Evolutionary conservation across 2,329 filamentous ascomycete genomes (phyloP), one percentile per base, ranked within the genome.

Genomic region (Diplodia mutila): DNA sequence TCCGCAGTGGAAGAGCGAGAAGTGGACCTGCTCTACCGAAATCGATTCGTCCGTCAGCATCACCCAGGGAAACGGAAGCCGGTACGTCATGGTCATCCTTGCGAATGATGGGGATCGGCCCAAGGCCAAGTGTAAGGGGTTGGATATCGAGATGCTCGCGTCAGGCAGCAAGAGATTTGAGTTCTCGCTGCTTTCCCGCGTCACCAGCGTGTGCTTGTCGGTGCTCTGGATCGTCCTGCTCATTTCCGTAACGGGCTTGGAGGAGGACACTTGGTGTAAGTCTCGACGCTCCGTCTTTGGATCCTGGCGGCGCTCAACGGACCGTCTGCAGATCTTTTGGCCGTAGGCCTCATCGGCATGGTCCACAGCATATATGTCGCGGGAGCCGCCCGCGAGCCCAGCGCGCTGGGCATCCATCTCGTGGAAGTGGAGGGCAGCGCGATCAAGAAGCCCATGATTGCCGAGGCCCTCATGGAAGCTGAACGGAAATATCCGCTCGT

Each of bases 1-100:
- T 9, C 39, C 66, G 42, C 55, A 67, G 46, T 67, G 66, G 66
- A 54, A 46, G 12, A 11, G 8, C 9, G 67, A 66, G 32, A 61
- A 65, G 39, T 29, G 48, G 52, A 7, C 61, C 2, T 16, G n/a
- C 4, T 3, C n/a, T 4, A 57, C 14, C 3, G 48, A 25, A 16
- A 16, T 23, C 2, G 46, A 42, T 6, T 32, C 23, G 0, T 37
- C 52, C 1, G 52, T 54, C 3, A 37, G 52, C n/a, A 54, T 54
- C 18, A 54, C 52, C 1, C 52, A 54, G n/a, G 52, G 52, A 1
- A 54, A 54, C n/a, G 52, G 52, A 1, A 54, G 52, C 18, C 7
- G 29, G 9, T 21, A 54, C 4, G 52, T 54, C 0, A 32, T 54
- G 29, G 52, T 54, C 1, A 54, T 54, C n/a, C 52, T 54, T 6